phyloP scores from a whole-genome alignment of 108 stramenopile genomes.

The Mayamaea pseudoterrestris region DNA sequence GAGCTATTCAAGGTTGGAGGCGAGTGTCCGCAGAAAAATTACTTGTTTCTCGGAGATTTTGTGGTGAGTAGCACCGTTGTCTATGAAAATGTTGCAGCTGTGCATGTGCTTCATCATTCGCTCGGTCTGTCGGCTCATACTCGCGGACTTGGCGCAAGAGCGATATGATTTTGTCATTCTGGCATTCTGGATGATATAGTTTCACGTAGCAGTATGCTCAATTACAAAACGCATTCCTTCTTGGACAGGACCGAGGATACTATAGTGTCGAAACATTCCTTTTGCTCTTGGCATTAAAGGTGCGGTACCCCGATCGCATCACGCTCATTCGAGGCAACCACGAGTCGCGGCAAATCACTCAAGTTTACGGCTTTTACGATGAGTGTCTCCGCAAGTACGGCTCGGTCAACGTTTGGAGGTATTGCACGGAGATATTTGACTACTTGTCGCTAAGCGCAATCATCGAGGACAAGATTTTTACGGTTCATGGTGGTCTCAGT shows the following conservation, averaged over 20 bases:
- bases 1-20: conserved; percentile 99
- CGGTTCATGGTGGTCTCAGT: conserved; percentile 94
- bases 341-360: conserved; percentile 93
- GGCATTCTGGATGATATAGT: too few relatives aligned
- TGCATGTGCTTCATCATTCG: too few relatives aligned
- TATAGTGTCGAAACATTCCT: conserved; percentile 98
- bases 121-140: too few relatives aligned
- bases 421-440: conserved; percentile 98
- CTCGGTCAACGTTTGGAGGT: conserved; percentile 95
- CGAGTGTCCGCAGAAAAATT: conserved; percentile 95
- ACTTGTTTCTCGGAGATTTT: conserved; percentile 98
- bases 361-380: conserved; percentile 99
- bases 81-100: too few relatives aligned
- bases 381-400: conserved; percentile 98
- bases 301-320: conserved; percentile 95
- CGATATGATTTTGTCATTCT: too few relatives aligned
- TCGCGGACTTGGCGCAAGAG: too few relatives aligned
- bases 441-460: conserved; percentile 87
- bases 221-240: too few relatives aligned
- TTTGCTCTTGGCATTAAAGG: conserved; percentile 91
- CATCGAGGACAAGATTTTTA: conserved; percentile 94
- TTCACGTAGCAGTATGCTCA: too few relatives aligned
- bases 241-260: conserved; percentile 98
- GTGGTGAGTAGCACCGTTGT: too few relatives aligned
- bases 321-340: conserved; percentile 98